phyloP scores from a whole-genome alignment of 1,284 basidiomycete species.

The Cutaneotrichosporon cutaneum region DNA sequence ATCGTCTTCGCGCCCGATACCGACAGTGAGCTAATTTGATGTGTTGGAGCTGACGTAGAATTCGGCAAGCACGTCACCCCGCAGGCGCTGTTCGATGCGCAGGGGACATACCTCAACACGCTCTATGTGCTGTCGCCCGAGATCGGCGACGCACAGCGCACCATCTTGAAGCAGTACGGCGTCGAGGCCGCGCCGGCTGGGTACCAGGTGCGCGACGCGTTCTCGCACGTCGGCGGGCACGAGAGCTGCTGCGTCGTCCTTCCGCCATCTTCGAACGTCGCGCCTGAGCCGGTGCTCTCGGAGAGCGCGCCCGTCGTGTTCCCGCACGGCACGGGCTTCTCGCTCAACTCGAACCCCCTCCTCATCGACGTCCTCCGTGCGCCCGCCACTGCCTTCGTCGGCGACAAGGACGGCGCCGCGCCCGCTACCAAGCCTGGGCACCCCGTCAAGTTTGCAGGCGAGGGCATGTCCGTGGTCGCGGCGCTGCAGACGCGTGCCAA shows the following conservation, averaged over 20 bases:
- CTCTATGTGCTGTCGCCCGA: constrained; percentile 73
- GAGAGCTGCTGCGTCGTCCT: constrained; percentile 45
- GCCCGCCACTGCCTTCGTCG: constrained; percentile 57
- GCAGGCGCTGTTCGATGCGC: constrained; percentile 72
- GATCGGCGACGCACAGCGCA: constrained; percentile 55
- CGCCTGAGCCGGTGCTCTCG: constrained; percentile 57
- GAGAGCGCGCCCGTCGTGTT: constrained; percentile 17
- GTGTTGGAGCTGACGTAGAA: constrained; percentile 12
- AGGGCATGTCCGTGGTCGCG: constrained; percentile 70
- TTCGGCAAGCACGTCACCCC: constrained; percentile 64
- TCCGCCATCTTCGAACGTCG: constrained; percentile 70
- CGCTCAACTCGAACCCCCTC: constrained; percentile 72
- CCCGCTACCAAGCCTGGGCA: constrained; percentile 66
- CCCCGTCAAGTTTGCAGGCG: constrained; percentile 65
- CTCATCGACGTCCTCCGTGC: constrained; percentile 79
- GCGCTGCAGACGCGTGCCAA: constrained; percentile 84
- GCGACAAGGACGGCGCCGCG: constrained; percentile 58
- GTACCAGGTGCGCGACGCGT: constrained; percentile 42
- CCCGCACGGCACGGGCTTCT: constrained; percentile 46
- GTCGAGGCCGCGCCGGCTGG: constrained; percentile 49
- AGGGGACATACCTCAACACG: constrained; percentile 73
- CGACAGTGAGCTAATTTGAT: constrained; percentile 64
- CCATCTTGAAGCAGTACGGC: constrained; percentile 59
- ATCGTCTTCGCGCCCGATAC: constrained; percentile 77
- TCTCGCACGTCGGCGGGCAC: constrained; percentile 46